Evolutionary conservation across 1,284 basidiomycete genomes (phyloP), one percentile per base, ranked within the genome.

Genomic region (Marasmius fiardii): DNA sequence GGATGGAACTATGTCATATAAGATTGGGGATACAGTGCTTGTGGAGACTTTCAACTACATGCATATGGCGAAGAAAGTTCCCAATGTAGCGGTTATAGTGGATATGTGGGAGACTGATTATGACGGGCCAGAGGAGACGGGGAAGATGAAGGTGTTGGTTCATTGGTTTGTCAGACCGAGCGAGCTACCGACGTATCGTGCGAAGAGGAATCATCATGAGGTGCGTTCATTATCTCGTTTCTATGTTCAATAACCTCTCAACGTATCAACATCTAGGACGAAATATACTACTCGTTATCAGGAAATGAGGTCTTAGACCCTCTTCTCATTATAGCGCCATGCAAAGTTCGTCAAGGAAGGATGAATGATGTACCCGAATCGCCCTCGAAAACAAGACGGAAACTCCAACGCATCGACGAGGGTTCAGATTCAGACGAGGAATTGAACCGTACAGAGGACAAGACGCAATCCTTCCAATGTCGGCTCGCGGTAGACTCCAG

Each of bases 121-220:
- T 6, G 49, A 55, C 50, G 62, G 61, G 26, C 26, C 47, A 14
- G 67, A 70, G 44, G 65, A 53, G 43, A 49, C 63, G n/a, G 60
- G 59, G 21, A 74, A 69, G 52, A 80, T 82, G 71, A 73, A 78
- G 52, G 68, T 88, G 31, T 76, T 80, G 37, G 68, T 90, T 31
- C 88, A 89, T 60, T 90, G 88, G 88, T 90, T 90, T 63, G 68
- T 85, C 56, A 73, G 82, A 18, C 86, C 86, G 0, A 68, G 69
- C 0, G 82, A 90, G 64, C 72, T 90, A 52, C 77, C 85, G 3
- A 67, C 70, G 26, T 69, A 82, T 53, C 75, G 88, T 28, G 81
- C 79, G 1, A 79, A 78, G 59, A 76, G 83, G 45, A 76, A 80
- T 10, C 77, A 84, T 64, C 64, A 72, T 34, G 75, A 83, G 69